Base-by-base conservation (phyloP, 257 asterid species). In the Ligustrum vulgare region DNA sequence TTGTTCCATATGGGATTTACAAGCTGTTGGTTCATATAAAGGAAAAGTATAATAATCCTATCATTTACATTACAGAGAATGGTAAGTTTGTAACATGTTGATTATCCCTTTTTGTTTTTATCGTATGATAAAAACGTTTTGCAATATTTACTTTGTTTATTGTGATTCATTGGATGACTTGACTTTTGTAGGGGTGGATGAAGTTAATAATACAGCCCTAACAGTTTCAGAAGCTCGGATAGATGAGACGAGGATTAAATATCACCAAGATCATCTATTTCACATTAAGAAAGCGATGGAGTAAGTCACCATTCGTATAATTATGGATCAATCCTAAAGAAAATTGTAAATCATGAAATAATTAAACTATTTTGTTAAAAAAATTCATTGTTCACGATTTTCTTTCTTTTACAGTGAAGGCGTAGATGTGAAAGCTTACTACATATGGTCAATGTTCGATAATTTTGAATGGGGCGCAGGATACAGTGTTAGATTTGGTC, bases 31-130 rank as follows among this genome's bases (percentile, higher is more conserved):
- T 20, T 0, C 54, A 76, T 65, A 23, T 72, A 0, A 35, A 81
- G 43, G 2, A 45, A 0, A 67, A 16, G 6, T 84, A 81, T 23
- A 64, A 79, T 31, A 67, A 76, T 70, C 85, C 85, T 3, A 2
- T 73, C 28, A 76, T 81, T 67, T 84, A 73, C 67, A 78, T 84
- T 8, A 81, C 85, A 1, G 84, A 81, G 64, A 84, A 84, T 62
- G 85, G 85, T 84, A 78, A 20, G 0, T 0, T 23, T 3, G 7
- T 12, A 1, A 1, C 2, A 4, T 32, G n/a, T 39, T 37, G 5
- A 5, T 15, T 10, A 65, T 2, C 16, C 28, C 28, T 60, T 70
- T 2, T 12, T 60, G 5, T 13, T n/a, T 28, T 28, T 28, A 28
- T 10, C 22, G 43, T 3, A 12, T 3, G 12, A 5, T 4, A 25